Evolutionary conservation across 2,329 filamentous ascomycete species (phyloP).

Genomic region (Pseudocercospora musae): DNA sequence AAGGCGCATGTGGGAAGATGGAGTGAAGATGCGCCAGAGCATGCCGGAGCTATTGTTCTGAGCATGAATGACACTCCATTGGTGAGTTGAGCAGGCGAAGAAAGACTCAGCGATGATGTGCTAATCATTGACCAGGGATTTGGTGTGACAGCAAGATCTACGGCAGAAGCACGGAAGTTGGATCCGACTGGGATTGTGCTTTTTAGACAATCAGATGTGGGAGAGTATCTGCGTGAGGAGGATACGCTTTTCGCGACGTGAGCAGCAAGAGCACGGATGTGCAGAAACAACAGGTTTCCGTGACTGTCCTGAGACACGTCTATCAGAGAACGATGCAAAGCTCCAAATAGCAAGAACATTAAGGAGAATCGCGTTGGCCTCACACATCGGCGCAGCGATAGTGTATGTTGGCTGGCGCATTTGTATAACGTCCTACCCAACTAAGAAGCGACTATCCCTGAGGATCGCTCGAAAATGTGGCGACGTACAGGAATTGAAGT

Average conservation of each 20-base stretch:
- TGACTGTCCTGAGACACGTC: no score
- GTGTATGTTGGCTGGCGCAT: no score
- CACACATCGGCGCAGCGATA: no score
- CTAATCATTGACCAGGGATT: conserved; percentile 63
- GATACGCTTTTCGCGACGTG: conserved; percentile 60
- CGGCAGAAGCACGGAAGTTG: conserved; percentile 74
- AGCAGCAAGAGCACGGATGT: conserved; percentile 3
- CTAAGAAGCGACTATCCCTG: no score
- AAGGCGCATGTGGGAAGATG: conserved; percentile 79
- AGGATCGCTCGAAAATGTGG: no score
- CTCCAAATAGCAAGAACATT: no score
- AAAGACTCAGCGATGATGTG: not conserved
- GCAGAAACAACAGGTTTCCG: no score
- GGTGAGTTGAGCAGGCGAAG: conserved; percentile 39
- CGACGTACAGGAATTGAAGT: no score
- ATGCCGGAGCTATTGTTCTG: conserved; percentile 85
- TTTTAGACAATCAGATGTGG: conserved; percentile 89
- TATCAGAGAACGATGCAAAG: no score
- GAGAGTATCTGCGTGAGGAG: conserved; percentile 88
- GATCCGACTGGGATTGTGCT: conserved; percentile 87
- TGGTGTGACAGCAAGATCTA: conserved; percentile 84
- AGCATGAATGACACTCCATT: conserved; percentile 86
- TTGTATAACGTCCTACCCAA: no score
- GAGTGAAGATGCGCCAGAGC: conserved; percentile 89
- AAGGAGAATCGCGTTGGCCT: no score